These are phyloP conservation scores for Cruciata laevipes DNA, from an alignment of 257 asterid genomes.

Conservation along the genomic window DNA sequence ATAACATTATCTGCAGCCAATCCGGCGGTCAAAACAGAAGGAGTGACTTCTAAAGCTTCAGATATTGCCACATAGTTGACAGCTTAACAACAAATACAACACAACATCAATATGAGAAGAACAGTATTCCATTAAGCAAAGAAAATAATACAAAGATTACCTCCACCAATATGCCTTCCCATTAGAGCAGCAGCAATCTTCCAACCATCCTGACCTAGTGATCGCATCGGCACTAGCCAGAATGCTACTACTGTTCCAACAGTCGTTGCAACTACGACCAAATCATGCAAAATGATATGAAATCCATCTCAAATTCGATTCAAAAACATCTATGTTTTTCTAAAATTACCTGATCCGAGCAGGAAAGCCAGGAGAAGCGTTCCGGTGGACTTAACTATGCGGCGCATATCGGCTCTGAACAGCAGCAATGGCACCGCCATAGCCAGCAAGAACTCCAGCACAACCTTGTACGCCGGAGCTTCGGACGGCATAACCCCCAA, in stretches of 20 bases:
- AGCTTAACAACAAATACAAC: conserved; percentile 38
- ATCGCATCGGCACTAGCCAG: conserved; percentile 72
- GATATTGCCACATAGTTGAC: conserved; percentile 94
- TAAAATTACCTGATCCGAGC: conserved; percentile 70
- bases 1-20: conserved; percentile 95
- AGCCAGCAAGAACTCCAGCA: conserved; percentile 63
- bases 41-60: conserved; percentile 76
- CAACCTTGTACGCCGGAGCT: conserved; percentile 74
- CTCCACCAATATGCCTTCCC: conserved; percentile 99
- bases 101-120: conserved; percentile 11
- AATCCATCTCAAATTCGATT: background rate
- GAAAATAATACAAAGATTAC: conserved; percentile 23
- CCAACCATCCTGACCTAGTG: conserved; percentile 84
- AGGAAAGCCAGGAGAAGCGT: conserved; percentile 69
- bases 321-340: background rate
- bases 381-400: conserved; percentile 72
- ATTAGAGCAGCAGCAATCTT: conserved; percentile 93
- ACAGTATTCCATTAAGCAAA: background rate
- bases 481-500: conserved; percentile 68
- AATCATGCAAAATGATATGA: background rate
- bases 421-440: conserved; percentile 83
- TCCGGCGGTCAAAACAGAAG: conserved; percentile 89
- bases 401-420: conserved; percentile 83
- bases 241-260: conserved; percentile 78
- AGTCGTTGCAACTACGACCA: conserved; percentile 67